phyloP scores from a whole-genome alignment of 2,329 filamentous ascomycete genomes.

The Raffaelea albimanens region DNA sequence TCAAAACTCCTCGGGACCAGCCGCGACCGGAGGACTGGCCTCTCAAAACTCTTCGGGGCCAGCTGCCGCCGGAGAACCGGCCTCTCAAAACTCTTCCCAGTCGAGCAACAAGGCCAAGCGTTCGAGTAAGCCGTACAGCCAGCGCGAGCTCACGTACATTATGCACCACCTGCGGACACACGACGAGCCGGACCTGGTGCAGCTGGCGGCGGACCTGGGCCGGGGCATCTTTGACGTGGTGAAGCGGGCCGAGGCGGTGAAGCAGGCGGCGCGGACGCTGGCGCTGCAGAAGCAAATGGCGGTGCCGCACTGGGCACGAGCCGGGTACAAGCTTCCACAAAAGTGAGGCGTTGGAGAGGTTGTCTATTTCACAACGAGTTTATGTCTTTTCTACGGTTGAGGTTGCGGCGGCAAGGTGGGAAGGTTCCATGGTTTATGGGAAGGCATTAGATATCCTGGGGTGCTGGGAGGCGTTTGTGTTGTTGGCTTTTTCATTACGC shows the following conservation, averaged over 20 bases:
- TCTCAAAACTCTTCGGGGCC: too few relatives aligned
- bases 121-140: background rate
- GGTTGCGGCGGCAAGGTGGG: too few relatives aligned
- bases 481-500: too few relatives aligned
- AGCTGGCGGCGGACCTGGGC: slow-evolving; percentile 7
- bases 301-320: slow-evolving; percentile 8
- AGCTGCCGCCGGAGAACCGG: too few relatives aligned
- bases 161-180: slow-evolving; percentile 2
- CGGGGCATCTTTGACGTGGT: slow-evolving; percentile 9
- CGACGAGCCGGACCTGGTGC: background rate
- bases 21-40: too few relatives aligned
- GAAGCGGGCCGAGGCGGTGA: slow-evolving; percentile 7
- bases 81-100: too few relatives aligned
- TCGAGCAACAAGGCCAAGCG: background rate
- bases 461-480: too few relatives aligned
- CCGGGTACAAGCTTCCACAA: slow-evolving; percentile 1
- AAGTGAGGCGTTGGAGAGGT: background rate
- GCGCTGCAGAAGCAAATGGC: background rate
- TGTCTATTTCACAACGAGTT: too few relatives aligned
- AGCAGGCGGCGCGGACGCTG: slow-evolving; percentile 5
- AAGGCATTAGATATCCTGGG: too few relatives aligned
- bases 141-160: slow-evolving; percentile 3
- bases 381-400: too few relatives aligned
- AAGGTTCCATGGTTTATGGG: too few relatives aligned
- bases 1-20: too few relatives aligned